Base-by-base conservation (phyloP, 2,329 filamentous ascomycete genomes). In the Juglanconis juglandina region DNA sequence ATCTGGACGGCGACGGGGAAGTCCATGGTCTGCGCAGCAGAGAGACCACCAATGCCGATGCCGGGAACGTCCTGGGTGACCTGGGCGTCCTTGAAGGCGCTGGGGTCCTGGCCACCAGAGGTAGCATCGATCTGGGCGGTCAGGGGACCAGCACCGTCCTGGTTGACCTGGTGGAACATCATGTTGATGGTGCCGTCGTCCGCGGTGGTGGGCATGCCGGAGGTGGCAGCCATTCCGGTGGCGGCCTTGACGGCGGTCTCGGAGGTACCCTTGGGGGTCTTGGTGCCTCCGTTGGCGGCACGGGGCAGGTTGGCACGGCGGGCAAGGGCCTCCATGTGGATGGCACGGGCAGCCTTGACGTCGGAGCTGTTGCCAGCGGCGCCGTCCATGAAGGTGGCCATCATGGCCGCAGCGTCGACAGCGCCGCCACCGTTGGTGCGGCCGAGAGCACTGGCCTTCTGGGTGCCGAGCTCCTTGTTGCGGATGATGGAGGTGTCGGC, bases 401-500 rank as follows among this genome's bases (percentile, higher is more conserved):
- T 79, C 73, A 86, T 84, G 66, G 75, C 75, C 24, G 77, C 75
- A 34, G 87, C 81, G 62, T 86, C 77, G 63, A 89, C 79, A 59
- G 82, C 78, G 14, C 86, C 85, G 56, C 80, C 81, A 62, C 79
- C 82, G 68, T 84, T 72, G 56, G 86, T 89, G 65, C 85, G 83
- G 66, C 87, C 87, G n/a, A 90, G 80, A 55, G 87, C 78, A 39
- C 78, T 79, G 41, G 83, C 84, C 66, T 80, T 77, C 67, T 75
- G 77, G 53, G 75, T 80, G 44, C 75, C 74, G 60, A 89, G 79
- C 73, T 89, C 87, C 11, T 76, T 73, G 62, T 82, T 73, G 42
- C 86, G 83, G 73, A 89, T 88, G 77, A 89, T 88, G 71, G 86
- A 79, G n/a, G 87, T 89, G 69, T 90, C 87, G 61, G 81, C 84